Evolutionary conservation across 345 rosid genomes (phyloP), one percentile per base, ranked within the genome.

Genomic region (Triadica sebifera): DNA sequence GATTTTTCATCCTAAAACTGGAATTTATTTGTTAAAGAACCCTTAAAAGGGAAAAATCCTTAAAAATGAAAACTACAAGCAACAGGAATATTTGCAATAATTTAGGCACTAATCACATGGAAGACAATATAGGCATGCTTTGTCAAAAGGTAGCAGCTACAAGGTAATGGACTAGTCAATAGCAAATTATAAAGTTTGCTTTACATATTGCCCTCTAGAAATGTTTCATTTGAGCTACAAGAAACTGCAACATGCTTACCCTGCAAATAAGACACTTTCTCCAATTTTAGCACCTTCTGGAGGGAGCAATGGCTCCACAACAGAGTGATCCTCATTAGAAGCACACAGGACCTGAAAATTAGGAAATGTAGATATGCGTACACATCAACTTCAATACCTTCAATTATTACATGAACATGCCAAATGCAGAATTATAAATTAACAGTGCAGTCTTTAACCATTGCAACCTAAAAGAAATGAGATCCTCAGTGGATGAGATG

Each of bases 211-310:
- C 25, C 17, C 41, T 53, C 37, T 45, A 64, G n/a, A 64, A 63
- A 51, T 39, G n/a, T 38, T 53, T 64, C 63, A 22, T 64, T 6
- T 70, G 63, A 74, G 76, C 74, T 50, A 3, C 43, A 43, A 3
- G 1, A 3, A 51, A 70, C 8, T 47, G 39, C 5, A 43, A 15
- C 22, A 78, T 67, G 70, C 83, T 84, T 87, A 94, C 97, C 97
- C 97, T 37, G 85, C 75, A 81, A 94, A 92, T 63, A 90, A 75
- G 64, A 94, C 72, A 16, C 77, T 82, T 84, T 94, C 97, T 67
- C 98, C 98, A 20, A 84, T 82, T 71, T 86, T 84, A 38, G 93
- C 91, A 17, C 92, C 93, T 78, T 85, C 96, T 78, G 98, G 98
- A 64, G 97, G 93, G 6, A 89, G 83, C 85, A 95, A 77, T 22